Conservation (phyloP, 352 stramenopile species). For the Globisporangium nunn region DNA sequence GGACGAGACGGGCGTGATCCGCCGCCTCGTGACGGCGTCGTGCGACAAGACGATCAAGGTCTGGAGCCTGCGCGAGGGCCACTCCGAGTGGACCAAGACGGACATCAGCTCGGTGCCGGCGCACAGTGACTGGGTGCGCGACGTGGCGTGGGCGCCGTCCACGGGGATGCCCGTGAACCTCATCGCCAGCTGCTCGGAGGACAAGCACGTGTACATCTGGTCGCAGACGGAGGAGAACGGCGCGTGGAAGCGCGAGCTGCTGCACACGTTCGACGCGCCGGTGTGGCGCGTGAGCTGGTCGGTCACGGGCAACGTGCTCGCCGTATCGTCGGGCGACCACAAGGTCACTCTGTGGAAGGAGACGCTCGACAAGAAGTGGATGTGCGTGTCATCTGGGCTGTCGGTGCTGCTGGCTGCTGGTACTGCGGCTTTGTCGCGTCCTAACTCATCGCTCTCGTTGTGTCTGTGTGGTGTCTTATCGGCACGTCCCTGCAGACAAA, state of each 20-base stretch:
- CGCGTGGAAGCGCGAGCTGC: constrained; percentile 88
- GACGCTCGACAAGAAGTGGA: constrained; percentile 95
- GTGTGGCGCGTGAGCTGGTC: constrained; percentile 99
- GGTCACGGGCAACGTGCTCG: constrained; percentile 96
- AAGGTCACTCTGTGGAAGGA: constrained; percentile 98
- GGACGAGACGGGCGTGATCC: constrained; percentile 35
- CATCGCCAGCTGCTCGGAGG: constrained; percentile 89
- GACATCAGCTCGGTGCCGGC: constrained; percentile 65
- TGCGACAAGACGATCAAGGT: constrained; percentile 98
- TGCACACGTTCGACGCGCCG: constrained; percentile 93
- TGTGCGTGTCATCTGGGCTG: constrained; percentile 36
- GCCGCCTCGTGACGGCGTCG: constrained; percentile 92
- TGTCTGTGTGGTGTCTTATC: background rate
- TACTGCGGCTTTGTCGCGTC: constrained; percentile 5
- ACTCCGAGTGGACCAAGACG: constrained; percentile 76
- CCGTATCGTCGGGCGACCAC: constrained; percentile 95
- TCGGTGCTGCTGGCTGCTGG: background rate
- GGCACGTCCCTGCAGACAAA: constrained; percentile 43
- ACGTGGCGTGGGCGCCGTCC: constrained; percentile 96
- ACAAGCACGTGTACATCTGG: constrained; percentile 95
- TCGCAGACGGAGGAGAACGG: constrained; percentile 73
- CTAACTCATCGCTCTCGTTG: background rate
- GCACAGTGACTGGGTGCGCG: constrained; percentile 95
- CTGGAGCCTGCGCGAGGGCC: constrained; percentile 80
- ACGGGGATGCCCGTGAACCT: constrained; percentile 91